phyloP scores from a whole-genome alignment of 1,139 yeast genomes.

The Pichia sp. region DNA sequence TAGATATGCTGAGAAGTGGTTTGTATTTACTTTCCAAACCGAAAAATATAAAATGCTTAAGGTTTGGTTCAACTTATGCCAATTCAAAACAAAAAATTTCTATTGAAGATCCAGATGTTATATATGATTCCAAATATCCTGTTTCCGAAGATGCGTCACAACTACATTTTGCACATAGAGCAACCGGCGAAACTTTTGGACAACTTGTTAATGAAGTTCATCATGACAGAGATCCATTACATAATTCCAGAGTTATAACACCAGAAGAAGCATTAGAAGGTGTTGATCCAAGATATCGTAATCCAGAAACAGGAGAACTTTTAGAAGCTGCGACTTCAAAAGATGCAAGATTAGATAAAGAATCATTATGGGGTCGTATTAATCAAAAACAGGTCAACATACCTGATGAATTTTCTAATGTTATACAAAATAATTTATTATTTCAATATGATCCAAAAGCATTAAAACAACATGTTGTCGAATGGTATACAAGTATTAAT shows the following conservation, averaged over 20 bases:
- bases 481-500: conserved; percentile 42
- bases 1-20: no score
- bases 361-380: conserved; percentile 43
- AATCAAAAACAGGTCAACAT: conserved; percentile 41
- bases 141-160: conserved; percentile 19
- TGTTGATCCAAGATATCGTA: conserved; percentile 27
- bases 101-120: conserved; percentile 22
- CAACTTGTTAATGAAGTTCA: conserved; percentile 40
- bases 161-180: conserved; percentile 23
- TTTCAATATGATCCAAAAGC: conserved; percentile 48
- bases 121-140: conserved; percentile 16
- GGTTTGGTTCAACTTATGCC: not conserved
- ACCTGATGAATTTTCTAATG: conserved; percentile 48
- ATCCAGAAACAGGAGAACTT: conserved; percentile 26
- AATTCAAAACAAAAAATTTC: conserved; percentile 7
- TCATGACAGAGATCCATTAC: conserved; percentile 28
- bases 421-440: conserved; percentile 55
- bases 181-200: conserved; percentile 34
- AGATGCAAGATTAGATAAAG: conserved; percentile 49
- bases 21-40: no score
- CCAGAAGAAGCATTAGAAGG: conserved; percentile 25
- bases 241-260: conserved; percentile 31
- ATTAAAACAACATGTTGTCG: conserved; percentile 50
- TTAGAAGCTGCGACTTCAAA: conserved; percentile 38
- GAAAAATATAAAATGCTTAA: not conserved